These are phyloP conservation scores for Anthoceros angustus DNA, from an alignment of 225 moss, liverwort and hornwort species.

Conservation along the genomic window DNA sequence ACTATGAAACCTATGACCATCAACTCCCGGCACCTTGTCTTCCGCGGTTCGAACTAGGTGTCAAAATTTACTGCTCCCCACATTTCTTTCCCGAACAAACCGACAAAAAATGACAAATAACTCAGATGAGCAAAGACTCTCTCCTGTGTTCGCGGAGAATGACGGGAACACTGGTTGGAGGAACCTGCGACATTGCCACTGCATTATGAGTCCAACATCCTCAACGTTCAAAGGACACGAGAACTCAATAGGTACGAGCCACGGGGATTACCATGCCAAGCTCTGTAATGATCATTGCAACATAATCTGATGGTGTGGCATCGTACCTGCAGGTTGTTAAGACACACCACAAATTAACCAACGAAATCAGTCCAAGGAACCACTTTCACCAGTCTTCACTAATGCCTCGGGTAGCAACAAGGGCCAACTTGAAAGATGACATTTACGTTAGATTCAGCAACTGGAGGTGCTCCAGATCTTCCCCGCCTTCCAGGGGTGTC, in stretches of 20 bases:
- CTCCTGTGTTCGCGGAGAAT: not conserved
- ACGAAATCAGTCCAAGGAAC: too few species aligned
- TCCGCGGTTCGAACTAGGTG: not conserved
- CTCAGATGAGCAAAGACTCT: not conserved
- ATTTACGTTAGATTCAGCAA: slow-evolving; percentile 62
- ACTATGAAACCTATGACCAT: too few species aligned
- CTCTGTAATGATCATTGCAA: slow-evolving; percentile 90
- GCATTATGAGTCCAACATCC: not conserved
- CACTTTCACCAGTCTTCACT: too few species aligned
- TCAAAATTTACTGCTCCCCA: too few species aligned
- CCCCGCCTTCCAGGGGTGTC: slow-evolving; percentile 51
- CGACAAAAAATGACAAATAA: not conserved
- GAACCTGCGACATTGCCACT: not conserved
- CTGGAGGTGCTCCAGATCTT: slow-evolving; percentile 55
- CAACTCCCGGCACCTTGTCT: too few species aligned
- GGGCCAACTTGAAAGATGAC: not conserved
- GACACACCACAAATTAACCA: too few species aligned
- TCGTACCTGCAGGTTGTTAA: slow-evolving; percentile 44
- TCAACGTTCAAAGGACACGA: not conserved
- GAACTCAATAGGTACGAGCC: too few species aligned
- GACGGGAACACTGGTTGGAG: not conserved
- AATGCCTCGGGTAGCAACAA: not conserved
- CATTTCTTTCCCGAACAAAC: not conserved
- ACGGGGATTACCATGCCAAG: slow-evolving; percentile 69
- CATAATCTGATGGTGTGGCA: slow-evolving; percentile 87